Percentiles rank a stretch among this genome's conserved stretches.
Evolutionary conservation across 1,284 basidiomycete genomes (phyloP).

Genomic region (Puccinia triticina): DNA sequence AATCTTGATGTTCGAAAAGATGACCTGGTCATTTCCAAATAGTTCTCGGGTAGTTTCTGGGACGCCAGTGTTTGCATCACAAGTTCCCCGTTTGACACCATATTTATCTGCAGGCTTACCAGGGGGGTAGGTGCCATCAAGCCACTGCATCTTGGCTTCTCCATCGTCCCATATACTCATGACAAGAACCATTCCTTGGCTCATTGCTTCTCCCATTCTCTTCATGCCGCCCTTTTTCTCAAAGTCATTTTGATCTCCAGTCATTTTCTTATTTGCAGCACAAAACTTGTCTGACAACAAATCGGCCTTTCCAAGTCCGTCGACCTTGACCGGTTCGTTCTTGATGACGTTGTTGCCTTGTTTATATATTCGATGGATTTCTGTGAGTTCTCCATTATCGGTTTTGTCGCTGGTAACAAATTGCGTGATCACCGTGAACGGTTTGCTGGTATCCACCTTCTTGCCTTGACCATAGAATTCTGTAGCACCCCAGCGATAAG

Average conservation of each 20-base stretch:
- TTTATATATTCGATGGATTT: slow-evolving; percentile 18
- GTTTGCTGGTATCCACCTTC: slow-evolving; percentile 25
- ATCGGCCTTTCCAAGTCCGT: not conserved
- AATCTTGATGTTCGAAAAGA: slow-evolving; percentile 23
- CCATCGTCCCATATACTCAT: slow-evolving; percentile 35
- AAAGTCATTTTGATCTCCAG: not conserved
- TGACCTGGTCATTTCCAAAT: not conserved
- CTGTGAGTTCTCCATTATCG: not conserved
- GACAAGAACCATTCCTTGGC: slow-evolving; percentile 30
- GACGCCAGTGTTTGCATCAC: slow-evolving; percentile 9
- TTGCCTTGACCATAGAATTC: slow-evolving; percentile 31
- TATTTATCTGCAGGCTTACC: not conserved
- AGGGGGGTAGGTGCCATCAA: slow-evolving; percentile 11
- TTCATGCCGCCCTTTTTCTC: slow-evolving; percentile 12
- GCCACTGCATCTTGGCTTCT: slow-evolving; percentile 32
- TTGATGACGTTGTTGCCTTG: not conserved
- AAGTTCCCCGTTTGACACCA: slow-evolving; percentile 10
- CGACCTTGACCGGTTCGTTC: not conserved
- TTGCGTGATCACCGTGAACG: slow-evolving; percentile 28
- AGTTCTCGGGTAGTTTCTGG: not conserved
- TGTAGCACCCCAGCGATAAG: slow-evolving; percentile 10
- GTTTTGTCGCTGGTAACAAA: slow-evolving; percentile 15
- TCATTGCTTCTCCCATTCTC: slow-evolving; percentile 16
- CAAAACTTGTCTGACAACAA: slow-evolving; percentile 19
- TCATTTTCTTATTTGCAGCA: slow-evolving; percentile 11